Conservation (phyloP, 129 eudicot genomes). For the Artemisia tridentata region DNA sequence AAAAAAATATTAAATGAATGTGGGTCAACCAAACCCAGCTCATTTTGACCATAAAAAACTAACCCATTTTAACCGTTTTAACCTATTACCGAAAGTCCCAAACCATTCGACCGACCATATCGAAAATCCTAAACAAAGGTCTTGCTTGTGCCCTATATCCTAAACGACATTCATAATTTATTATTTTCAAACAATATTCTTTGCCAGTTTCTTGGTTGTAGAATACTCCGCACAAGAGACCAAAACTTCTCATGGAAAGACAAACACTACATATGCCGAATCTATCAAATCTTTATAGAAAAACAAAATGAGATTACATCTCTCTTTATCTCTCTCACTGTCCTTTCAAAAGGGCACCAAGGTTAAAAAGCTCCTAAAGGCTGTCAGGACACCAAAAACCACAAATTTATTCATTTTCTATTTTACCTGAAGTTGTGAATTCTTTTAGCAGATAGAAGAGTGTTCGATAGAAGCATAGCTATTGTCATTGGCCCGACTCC, state of each 20-base stretch:
- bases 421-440: constrained; percentile 39
- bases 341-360: constrained; percentile 6
- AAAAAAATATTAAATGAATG: too few species aligned
- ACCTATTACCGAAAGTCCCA: too few species aligned
- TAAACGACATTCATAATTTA: too few species aligned
- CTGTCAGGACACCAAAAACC: not conserved
- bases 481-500: constrained; percentile 91
- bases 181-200: not conserved
- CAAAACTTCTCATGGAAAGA: not conserved
- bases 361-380: constrained; percentile 1
- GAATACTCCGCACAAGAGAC: not conserved
- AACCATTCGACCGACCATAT: too few species aligned
- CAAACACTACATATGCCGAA: not conserved
- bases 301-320: constrained; percentile 25
- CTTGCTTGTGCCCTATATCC: too few species aligned
- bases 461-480: constrained; percentile 86
- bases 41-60: too few species aligned
- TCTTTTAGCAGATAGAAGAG: constrained; percentile 73
- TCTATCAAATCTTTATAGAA: constrained; percentile 2
- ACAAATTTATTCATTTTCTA: not conserved
- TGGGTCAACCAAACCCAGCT: too few species aligned
- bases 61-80: too few species aligned
- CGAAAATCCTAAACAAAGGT: too few species aligned
- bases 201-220: constrained; percentile 1
- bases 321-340: constrained; percentile 22